A percentile compares a stretch with the other conserved stretches of the same genome.
Conservation (phyloP, 257 asterid genomes). For the Petunia axillaris region DNA sequence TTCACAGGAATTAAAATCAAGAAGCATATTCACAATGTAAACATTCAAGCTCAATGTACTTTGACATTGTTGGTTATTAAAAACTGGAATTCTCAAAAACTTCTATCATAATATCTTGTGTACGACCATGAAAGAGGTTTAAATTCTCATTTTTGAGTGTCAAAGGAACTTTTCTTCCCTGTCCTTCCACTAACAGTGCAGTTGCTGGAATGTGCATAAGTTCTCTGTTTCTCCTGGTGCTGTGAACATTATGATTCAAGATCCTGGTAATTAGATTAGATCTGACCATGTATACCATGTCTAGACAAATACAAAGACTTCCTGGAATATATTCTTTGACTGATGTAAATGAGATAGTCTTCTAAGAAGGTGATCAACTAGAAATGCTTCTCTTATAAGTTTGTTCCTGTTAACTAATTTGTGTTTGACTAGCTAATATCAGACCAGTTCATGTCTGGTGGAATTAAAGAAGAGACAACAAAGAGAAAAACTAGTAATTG, state of each 20-base stretch:
- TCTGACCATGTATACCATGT: not conserved
- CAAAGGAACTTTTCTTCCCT: not conserved
- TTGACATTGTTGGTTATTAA: not conserved
- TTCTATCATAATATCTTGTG: not conserved
- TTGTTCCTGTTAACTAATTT: no score
- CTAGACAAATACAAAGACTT: not conserved
- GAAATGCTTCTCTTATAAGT: no score
- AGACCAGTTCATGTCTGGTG: not conserved
- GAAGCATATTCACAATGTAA: not conserved
- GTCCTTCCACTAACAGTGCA: not conserved
- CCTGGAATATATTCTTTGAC: not conserved
- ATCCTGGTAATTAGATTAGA: conserved; percentile 4
- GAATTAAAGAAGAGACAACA: not conserved
- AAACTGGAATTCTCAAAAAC: not conserved
- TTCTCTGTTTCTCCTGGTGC: not conserved
- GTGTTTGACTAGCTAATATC: no score
- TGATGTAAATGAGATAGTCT: not conserved
- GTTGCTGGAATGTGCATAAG: conserved; percentile 1
- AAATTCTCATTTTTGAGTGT: not conserved
- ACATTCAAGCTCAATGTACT: not conserved
- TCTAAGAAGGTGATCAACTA: not conserved
- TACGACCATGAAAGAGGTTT: conserved; percentile 12
- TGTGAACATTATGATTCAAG: not conserved
- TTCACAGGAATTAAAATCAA: not conserved
- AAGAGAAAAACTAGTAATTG: not conserved